phyloP scores from a whole-genome alignment of 1,139 yeast species.

The Blastobotrys persicus region DNA sequence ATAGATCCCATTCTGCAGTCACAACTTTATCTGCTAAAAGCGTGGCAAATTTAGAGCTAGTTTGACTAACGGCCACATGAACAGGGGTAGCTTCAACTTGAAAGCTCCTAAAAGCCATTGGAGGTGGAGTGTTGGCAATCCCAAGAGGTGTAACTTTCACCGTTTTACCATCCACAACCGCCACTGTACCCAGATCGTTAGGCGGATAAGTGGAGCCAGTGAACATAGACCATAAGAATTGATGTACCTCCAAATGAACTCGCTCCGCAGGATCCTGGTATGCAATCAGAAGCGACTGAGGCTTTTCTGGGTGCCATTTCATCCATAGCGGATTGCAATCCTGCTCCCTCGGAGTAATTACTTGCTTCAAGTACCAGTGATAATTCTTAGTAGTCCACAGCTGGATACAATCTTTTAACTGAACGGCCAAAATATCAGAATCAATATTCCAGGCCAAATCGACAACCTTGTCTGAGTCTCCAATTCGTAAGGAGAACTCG shows the following conservation, averaged over 20 bases:
- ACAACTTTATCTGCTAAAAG: constrained; percentile 47
- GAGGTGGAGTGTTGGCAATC: constrained; percentile 93
- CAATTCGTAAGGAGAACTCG: constrained; percentile 69
- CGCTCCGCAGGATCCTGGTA: constrained; percentile 25
- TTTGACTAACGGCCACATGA: constrained; percentile 61
- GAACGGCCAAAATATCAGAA: constrained; percentile 75
- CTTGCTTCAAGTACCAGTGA: constrained; percentile 93
- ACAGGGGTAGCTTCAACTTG: constrained; percentile 50
- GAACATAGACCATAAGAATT: constrained; percentile 61
- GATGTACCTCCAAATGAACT: constrained; percentile 54
- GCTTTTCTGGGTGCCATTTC: constrained; percentile 85
- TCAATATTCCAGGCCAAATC: constrained; percentile 77
- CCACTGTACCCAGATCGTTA: constrained; percentile 69
- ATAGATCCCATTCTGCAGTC: constrained; percentile 43
- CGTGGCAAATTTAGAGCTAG: constrained; percentile 61
- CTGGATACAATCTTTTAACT: constrained; percentile 59
- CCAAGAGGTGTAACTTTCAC: constrained; percentile 78
- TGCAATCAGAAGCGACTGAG: constrained; percentile 61
- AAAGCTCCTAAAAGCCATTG: constrained; percentile 71
- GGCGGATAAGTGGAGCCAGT: constrained; percentile 71
- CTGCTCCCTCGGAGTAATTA: constrained; percentile 43
- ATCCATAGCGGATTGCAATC: constrained; percentile 13
- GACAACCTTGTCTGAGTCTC: constrained; percentile 46
- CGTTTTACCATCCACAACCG: constrained; percentile 77
- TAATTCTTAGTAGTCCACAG: constrained; percentile 92